phyloP scores from a whole-genome alignment of 106 monocot species.

The Cymbidium sinense region DNA sequence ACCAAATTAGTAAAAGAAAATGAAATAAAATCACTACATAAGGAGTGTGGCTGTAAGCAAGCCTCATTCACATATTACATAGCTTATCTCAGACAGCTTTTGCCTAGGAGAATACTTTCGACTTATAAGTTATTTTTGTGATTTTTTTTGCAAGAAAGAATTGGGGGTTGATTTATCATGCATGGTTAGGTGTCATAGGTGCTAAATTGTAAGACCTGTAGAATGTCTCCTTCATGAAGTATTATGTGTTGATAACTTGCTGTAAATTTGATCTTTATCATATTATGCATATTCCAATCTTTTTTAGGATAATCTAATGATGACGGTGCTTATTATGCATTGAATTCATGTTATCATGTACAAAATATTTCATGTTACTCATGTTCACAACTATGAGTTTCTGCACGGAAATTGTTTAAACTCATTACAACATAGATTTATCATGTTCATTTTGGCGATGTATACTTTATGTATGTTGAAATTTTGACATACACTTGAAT shows the following conservation, averaged over 20 bases:
- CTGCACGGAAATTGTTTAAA: not conserved
- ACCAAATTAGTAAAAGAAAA: no score
- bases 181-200: no score
- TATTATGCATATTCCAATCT: not conserved
- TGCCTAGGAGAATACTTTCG: not conserved
- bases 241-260: not conserved
- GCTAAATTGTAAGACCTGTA: no score
- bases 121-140: not conserved
- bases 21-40: no score
- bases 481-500: not conserved
- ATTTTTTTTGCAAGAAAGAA: no score
- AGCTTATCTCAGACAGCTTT: not conserved
- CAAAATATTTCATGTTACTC: not conserved
- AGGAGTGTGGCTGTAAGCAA: no score
- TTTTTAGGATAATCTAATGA: not conserved
- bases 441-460: not conserved
- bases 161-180: no score
- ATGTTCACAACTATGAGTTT: not conserved
- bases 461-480: not conserved
- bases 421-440: not conserved
- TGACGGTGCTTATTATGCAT: not conserved
- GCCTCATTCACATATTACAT: not conserved
- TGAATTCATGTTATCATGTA: not conserved
- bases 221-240: no score
- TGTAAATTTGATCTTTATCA: not conserved